Evolutionary conservation across 208 protist species (phyloP).

Genomic region (Leishmania major): DNA sequence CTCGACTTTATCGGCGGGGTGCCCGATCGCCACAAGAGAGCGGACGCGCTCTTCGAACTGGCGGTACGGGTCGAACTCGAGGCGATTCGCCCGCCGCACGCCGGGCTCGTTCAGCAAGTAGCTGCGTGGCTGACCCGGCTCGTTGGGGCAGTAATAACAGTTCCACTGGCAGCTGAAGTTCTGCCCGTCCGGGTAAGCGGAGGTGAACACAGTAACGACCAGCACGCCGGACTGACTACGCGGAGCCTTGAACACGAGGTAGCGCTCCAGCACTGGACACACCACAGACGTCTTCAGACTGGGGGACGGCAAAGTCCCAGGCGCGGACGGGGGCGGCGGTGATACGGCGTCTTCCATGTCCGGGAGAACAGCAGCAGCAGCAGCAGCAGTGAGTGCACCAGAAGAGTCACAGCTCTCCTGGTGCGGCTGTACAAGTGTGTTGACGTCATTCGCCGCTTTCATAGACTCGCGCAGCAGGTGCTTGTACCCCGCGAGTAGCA

Average conservation of each 20-base stretch:
- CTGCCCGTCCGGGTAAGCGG: slow-evolving; percentile 82
- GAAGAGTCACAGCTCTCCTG: not conserved
- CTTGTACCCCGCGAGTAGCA: slow-evolving; percentile 83
- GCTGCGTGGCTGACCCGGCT: slow-evolving; percentile 90
- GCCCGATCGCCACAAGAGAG: slow-evolving; percentile 85
- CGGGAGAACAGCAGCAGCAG: not conserved
- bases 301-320: not conserved
- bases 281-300: slow-evolving; percentile 4
- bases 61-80: slow-evolving; percentile 75
- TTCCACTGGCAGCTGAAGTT: slow-evolving; percentile 93
- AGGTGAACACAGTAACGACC: slow-evolving; percentile 93
- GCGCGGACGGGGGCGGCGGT: not conserved
- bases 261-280: slow-evolving; percentile 49
- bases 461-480: slow-evolving; percentile 31
- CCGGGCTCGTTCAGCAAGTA: slow-evolving; percentile 92
- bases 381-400: not conserved
- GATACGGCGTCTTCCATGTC: slow-evolving; percentile 38
- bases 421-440: not conserved
- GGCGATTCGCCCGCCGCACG: slow-evolving; percentile 85
- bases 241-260: slow-evolving; percentile 83
- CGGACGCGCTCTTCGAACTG: slow-evolving; percentile 87
- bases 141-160: slow-evolving; percentile 94
- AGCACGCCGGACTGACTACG: slow-evolving; percentile 92
- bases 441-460: not conserved
- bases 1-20: slow-evolving; percentile 96